A percentile compares a stretch with the other conserved stretches of the same genome.
phyloP scores from a whole-genome alignment of 495 filamentous ascomycete species.

The Copromyces sp. region DNA sequence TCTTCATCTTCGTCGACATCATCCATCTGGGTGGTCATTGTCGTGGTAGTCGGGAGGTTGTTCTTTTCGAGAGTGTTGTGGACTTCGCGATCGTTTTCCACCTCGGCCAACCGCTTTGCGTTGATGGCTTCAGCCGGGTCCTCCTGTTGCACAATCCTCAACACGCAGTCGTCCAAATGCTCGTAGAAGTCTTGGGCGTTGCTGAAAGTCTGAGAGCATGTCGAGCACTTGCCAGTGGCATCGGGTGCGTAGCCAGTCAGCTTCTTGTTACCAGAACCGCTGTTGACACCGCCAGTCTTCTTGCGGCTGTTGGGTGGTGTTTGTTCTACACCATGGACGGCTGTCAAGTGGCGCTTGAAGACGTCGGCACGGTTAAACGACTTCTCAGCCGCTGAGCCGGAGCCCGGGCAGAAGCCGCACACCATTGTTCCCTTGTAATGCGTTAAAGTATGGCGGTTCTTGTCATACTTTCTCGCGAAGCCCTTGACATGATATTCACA shows the following conservation, averaged over 20 bases:
- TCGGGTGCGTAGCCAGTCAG: constrained; percentile 55
- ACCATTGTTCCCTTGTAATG: constrained; percentile 99
- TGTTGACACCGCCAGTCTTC: constrained; percentile 36
- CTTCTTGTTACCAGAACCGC: constrained; percentile 40
- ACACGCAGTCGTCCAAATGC: constrained; percentile 96
- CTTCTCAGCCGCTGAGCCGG: constrained; percentile 89
- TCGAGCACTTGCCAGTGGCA: constrained; percentile 90
- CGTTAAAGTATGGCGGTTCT: constrained; percentile 92
- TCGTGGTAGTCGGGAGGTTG: constrained; percentile 51
- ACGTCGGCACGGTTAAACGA: constrained; percentile 98
- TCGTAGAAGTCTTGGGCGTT: constrained; percentile 98
- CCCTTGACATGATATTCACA: constrained; percentile 96
- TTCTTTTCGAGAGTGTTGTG: constrained; percentile 77
- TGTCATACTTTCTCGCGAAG: constrained; percentile 93
- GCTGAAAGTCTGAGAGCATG: constrained; percentile 81
- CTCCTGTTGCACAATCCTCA: constrained; percentile 93
- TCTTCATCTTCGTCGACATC: constrained; percentile 55
- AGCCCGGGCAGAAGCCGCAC: constrained; percentile 93
- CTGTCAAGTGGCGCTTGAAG: constrained; percentile 94
- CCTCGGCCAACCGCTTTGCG: constrained; percentile 69
- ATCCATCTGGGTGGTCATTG: constrained; percentile 48
- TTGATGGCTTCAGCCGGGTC: constrained; percentile 96
- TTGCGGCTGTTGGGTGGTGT: constrained; percentile 92
- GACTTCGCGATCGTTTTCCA: constrained; percentile 74
- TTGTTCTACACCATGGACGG: constrained; percentile 92